Conservation (phyloP, 2,329 filamentous ascomycete genomes). For the Paraconiothyrium sp. region DNA sequence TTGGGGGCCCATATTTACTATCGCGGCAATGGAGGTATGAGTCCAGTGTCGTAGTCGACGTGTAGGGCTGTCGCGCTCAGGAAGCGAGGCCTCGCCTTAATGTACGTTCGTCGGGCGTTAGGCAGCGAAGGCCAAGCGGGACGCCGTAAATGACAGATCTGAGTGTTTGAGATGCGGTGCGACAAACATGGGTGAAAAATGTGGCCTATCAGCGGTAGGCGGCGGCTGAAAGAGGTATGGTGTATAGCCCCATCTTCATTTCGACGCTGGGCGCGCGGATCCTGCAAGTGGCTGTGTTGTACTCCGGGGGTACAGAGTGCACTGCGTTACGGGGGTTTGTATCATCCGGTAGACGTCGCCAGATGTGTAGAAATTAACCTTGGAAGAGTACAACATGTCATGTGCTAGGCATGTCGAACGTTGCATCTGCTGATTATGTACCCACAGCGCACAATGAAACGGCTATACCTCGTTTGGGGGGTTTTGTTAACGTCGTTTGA, state of each 20-base stretch:
- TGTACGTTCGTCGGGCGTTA: neutral
- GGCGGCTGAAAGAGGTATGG: neutral
- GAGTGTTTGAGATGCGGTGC: neutral
- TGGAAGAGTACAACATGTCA: neutral
- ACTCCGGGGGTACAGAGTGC: neutral
- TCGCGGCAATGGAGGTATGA: too few relatives aligned
- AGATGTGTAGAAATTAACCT: neutral
- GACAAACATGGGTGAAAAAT: neutral
- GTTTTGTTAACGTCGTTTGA: neutral
- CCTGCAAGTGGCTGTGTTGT: constrained; percentile 1
- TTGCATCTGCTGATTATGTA: neutral
- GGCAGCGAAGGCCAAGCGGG: neutral
- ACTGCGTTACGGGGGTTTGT: neutral
- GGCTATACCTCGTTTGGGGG: constrained; percentile 6
- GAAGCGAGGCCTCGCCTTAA: neutral
- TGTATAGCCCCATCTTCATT: neutral
- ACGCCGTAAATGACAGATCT: constrained; percentile 3
- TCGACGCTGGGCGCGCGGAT: neutral
- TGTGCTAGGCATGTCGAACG: neutral
- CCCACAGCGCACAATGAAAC: neutral
- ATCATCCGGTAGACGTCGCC: neutral
- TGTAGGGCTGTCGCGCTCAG: neutral
- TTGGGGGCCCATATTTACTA: neutral
- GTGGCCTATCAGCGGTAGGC: neutral
- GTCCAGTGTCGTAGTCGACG: too few relatives aligned